These are phyloP conservation scores for Rutstroemia sydowiana DNA, from an alignment of 2,329 filamentous ascomycete genomes.

Conservation along the genomic window DNA sequence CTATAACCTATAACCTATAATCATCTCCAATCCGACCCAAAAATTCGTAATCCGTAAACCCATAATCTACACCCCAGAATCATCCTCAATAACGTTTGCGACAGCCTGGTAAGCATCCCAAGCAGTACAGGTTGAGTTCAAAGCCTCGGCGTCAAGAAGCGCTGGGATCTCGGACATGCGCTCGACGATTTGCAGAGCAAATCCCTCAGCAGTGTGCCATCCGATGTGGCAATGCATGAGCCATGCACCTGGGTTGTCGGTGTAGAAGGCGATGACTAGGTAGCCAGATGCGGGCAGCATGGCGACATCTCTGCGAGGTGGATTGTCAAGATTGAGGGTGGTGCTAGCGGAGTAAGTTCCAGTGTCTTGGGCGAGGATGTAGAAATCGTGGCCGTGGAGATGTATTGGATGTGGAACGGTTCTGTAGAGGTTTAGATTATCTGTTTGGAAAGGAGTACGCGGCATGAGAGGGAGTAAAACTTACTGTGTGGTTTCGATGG, in stretches of 20 bases:
- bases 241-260: conserved; percentile 20
- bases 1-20: too few species aligned
- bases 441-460: too few species aligned
- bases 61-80: conserved; percentile 11
- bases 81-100: conserved; percentile 5
- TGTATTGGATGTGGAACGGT: conserved; percentile 33
- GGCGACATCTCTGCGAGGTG: conserved; percentile 44
- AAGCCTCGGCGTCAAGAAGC: conserved; percentile 1
- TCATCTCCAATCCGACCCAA: too few species aligned
- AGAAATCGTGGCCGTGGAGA: conserved; percentile 43
- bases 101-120: conserved; percentile 7
- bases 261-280: conserved; percentile 16
- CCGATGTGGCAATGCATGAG: conserved; percentile 25
- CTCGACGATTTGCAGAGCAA: conserved; percentile 42
- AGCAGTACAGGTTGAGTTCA: conserved; percentile 9
- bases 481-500: conserved; percentile 20
- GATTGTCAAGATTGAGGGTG: conserved; percentile 33
- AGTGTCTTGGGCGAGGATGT: conserved; percentile 37
- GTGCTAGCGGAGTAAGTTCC: conserved; percentile 29
- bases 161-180: conserved; percentile 20
- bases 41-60: too few species aligned
- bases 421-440: not conserved
- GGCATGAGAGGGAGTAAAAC: too few species aligned
- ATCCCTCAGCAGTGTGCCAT: conserved; percentile 46
- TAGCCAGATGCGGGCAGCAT: conserved; percentile 30